phyloP scores from a whole-genome alignment of 805 yeast species.

The Candida caryicola region DNA sequence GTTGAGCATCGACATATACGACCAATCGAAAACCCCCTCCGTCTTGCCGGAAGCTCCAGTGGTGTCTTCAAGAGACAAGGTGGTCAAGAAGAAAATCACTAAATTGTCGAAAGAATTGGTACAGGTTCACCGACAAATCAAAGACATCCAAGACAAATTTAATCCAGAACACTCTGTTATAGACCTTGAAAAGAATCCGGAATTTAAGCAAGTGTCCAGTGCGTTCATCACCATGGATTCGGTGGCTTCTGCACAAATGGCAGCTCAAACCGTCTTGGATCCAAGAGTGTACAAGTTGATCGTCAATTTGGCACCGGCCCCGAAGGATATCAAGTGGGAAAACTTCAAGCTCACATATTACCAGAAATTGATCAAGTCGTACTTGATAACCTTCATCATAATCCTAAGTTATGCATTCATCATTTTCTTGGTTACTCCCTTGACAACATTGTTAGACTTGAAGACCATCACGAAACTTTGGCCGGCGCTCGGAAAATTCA shows the following conservation, averaged over 20 bases:
- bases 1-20: slow-evolving; percentile 39
- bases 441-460: slow-evolving; percentile 55
- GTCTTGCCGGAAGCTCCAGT: slow-evolving; percentile 23
- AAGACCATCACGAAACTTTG: slow-evolving; percentile 54
- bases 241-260: slow-evolving; percentile 49
- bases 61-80: slow-evolving; percentile 11
- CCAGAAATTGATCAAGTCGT: slow-evolving; percentile 36
- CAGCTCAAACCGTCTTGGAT: slow-evolving; percentile 45
- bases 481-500: slow-evolving; percentile 57
- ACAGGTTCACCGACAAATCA: slow-evolving; percentile 39
- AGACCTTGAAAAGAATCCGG: slow-evolving; percentile 22
- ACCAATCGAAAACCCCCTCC: slow-evolving; percentile 29
- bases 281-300: slow-evolving; percentile 44
- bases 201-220: slow-evolving; percentile 39
- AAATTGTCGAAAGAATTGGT: slow-evolving; percentile 32
- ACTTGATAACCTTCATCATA: slow-evolving; percentile 42
- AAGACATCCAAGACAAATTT: slow-evolving; percentile 29
- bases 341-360: slow-evolving; percentile 43
- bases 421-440: slow-evolving; percentile 54
- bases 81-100: slow-evolving; percentile 30
- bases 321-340: slow-evolving; percentile 45
- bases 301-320: slow-evolving; percentile 46
- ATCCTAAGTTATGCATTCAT: slow-evolving; percentile 50
- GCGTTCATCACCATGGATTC: slow-evolving; percentile 51
- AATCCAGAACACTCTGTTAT: slow-evolving; percentile 25